Conservation (phyloP, 2,329 filamentous ascomycete species). For the Arthrobotrys pseudoclavata region DNA sequence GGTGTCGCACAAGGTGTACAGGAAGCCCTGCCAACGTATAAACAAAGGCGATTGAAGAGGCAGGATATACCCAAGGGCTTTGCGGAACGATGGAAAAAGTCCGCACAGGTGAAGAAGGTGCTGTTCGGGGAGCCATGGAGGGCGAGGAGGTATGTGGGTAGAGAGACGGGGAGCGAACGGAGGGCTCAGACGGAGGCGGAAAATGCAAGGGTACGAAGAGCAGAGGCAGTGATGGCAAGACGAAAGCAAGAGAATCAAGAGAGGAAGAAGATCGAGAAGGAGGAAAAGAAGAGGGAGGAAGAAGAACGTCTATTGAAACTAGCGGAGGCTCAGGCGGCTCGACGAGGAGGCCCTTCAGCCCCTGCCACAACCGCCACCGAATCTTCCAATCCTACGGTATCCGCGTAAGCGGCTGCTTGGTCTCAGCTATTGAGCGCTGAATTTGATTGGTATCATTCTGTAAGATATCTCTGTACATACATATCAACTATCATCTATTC, state of each 20-base stretch:
- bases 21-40: constrained; percentile 23
- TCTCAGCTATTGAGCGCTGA: neutral
- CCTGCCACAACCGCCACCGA: neutral
- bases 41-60: constrained; percentile 14
- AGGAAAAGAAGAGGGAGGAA: constrained; percentile 52
- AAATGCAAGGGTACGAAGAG: constrained; percentile 66
- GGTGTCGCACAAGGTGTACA: constrained; percentile 47
- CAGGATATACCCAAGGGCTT: constrained; percentile 65
- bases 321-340: constrained; percentile 30
- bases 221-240: constrained; percentile 65
- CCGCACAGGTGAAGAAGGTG: constrained; percentile 64
- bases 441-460: constrained; percentile 12
- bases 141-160: constrained; percentile 67
- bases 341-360: constrained; percentile 10
- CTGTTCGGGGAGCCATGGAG: constrained; percentile 65
- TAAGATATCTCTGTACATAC: constrained; percentile 38
- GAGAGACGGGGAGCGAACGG: constrained; percentile 66
- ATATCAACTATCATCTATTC: constrained; percentile 17
- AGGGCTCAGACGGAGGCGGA: constrained; percentile 68
- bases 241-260: constrained; percentile 62
- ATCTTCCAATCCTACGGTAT: neutral
- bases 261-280: constrained; percentile 62
- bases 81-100: constrained; percentile 64
- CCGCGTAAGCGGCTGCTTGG: neutral
- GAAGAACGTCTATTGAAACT: constrained; percentile 42